Conservation (phyloP, 169 alveolate species). For the Eimeria sp. region DNA sequence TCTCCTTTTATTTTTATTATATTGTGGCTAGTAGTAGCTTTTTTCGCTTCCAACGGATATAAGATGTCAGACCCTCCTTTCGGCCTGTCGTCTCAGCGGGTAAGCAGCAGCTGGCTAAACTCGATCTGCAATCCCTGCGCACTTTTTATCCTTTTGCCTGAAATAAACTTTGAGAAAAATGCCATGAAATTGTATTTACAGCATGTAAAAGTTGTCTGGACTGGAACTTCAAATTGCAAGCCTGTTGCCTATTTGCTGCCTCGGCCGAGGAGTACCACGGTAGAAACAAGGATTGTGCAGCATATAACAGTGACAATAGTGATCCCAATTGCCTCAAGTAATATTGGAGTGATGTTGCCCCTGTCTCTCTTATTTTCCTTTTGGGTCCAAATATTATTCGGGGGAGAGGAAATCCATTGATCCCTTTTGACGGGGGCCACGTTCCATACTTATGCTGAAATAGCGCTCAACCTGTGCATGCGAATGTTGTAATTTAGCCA, state of each 20-base stretch:
- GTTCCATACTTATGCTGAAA: too few species aligned
- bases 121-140: neutral
- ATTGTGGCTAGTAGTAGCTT: neutral
- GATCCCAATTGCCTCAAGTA: neutral
- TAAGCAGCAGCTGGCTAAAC: neutral
- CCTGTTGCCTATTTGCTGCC: neutral
- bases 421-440: neutral
- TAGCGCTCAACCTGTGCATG: too few species aligned
- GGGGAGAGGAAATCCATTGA: neutral
- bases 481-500: too few species aligned
- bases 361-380: neutral
- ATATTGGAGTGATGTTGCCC: neutral
- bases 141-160: neutral
- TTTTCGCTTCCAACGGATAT: neutral
- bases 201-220: neutral
- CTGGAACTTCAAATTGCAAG: neutral
- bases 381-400: neutral
- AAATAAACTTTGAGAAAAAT: neutral
- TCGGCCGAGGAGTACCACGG: neutral
- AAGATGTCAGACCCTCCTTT: slow-evolving; percentile 41
- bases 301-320: neutral
- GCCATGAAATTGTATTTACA: neutral
- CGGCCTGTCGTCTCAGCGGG: slow-evolving; percentile 68
- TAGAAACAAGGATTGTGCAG: neutral
- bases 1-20: neutral